Evolutionary conservation across 495 filamentous ascomycete species (phyloP), one percentile per base, ranked within the genome.

Genomic region (Glonium stellatum): DNA sequence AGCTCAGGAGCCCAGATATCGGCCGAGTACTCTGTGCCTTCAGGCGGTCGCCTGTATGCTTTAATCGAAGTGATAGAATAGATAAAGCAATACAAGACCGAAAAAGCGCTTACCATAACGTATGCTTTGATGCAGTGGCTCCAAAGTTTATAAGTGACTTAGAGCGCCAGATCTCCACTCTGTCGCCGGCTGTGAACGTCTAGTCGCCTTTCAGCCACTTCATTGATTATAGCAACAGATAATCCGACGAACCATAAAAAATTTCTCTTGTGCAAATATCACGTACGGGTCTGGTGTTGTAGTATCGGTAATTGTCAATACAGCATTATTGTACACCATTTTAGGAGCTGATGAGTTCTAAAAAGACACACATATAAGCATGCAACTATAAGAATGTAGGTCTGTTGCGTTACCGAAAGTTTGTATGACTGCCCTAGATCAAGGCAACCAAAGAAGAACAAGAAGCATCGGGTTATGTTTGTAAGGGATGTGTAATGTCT

Each of bases 1-100:
- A 73, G 63, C 60, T 73, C 71, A 1, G 71, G 71, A 21, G 71
- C 71, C 70, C 71, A 73, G 39, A 73, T 51, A 15, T 65, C 57
- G 31, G 63, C 70, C 13, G 59, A 53, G 51, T 62, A 67, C 25
- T 54, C 49, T 0, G 60, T 60, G 58, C 62, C 67, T 10, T 52
- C 59, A 13, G 61, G 60, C 5, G 69, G 69, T 12, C 49, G 54
- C 67, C 67, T 64, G 58, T 56, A 23, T 21, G 34, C 39, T 55
- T 8, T 34, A 10, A 36, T 9, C 10, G 42, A n/a, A n/a, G 58
- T 4, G 48, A n/a, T n/a, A n/a, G n/a, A n/a, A n/a, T n/a, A n/a
- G n/a, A n/a, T 21, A 31, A 18, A 51, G 22, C 4, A 0, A 23
- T 19, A 3, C 25, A 37, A 31, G 35, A 55, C 9, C 34, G 18